Base-by-base conservation (phyloP, 805 yeast genomes). In the Teunomyces stri region DNA sequence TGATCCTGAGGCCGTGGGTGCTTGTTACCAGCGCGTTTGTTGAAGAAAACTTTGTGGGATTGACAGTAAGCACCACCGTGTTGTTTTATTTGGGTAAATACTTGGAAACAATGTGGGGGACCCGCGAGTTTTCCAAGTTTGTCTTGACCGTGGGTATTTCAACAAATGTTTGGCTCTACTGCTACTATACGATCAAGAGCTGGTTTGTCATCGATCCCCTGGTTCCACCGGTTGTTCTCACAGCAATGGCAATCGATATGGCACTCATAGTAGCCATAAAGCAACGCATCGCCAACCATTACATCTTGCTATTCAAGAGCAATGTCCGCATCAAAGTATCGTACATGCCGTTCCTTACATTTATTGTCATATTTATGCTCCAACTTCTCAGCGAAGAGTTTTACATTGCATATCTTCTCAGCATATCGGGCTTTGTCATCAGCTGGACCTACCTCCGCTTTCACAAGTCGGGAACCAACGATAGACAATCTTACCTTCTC, bases 41-140 rank as follows among this genome's bases (percentile, higher is more conserved):
- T 15, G 84, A 79, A 47, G 74, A 71, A 38, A 69, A 68, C 33
- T 44, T 76, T 15, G 36, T 75, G 11, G 66, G 76, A 3, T 65
- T 75, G 10, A 38, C 68, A 5, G 54, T 70, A 6, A 64, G 77
- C 18, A 55, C 71, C 18, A 48, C 69, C 18, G 60, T 75, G 12
- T 54, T 79, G 10, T 65, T 72, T 44, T 79, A 76, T 54, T 74
- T 85, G 30, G 89, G 88, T 3, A 70, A 78, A 44, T 85, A 81
- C 65, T 74, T 84, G 53, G 91, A 85, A 57, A 74, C 75, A 50
- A 73, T 78, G 34, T 85, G 91, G 90, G 80, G 85, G 3, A 57
- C 79, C 25, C 66, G 59, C 38, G 86, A 81, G 53, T 66, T 80
- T 51, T 55, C 75, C 11, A 71, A 70, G 52, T 84, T 81, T 58